Conservation (phyloP, 768 basidiomycete genomes). For the Porphyrellus cyaneotinctus region DNA sequence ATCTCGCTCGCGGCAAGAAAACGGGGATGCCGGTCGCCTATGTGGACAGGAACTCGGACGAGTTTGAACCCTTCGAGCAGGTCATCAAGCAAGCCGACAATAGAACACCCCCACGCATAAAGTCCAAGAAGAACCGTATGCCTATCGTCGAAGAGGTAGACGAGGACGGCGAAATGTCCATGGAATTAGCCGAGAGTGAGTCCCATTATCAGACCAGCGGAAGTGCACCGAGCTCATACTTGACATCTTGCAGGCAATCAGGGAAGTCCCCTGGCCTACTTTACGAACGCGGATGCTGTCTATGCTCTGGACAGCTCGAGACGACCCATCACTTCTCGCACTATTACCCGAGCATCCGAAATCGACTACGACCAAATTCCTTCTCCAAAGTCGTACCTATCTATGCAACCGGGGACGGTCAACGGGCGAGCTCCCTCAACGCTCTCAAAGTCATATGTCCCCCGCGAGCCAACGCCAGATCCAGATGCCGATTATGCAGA, state of each 20-base stretch:
- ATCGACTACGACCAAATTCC: conserved; percentile 61
- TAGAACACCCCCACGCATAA: conserved; percentile 56
- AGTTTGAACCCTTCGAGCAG: conserved; percentile 79
- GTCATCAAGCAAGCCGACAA: conserved; percentile 66
- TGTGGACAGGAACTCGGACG: conserved; percentile 72
- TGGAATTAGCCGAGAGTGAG: conserved; percentile 75
- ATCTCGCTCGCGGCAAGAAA: conserved; percentile 73
- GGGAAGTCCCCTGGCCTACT: conserved; percentile 34
- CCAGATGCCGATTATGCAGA: conserved; percentile 24
- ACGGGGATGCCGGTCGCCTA: conserved; percentile 68
- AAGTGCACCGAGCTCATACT: conserved; percentile 2
- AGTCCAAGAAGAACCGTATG: conserved; percentile 46
- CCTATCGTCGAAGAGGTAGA: conserved; percentile 38
- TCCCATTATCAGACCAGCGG: conserved; percentile 8
- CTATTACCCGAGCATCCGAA: conserved; percentile 49
- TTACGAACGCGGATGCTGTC: conserved; percentile 33
- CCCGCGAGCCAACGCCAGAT: conserved; percentile 20
- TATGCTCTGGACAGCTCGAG: conserved; percentile 37
- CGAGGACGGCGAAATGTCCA: conserved; percentile 68
- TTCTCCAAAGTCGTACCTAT: conserved; percentile 44
- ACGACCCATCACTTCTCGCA: conserved; percentile 40
- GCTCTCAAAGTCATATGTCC: conserved; percentile 28
- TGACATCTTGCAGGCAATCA: conserved; percentile 21
- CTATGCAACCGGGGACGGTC: conserved; percentile 30
- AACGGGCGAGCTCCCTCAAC: conserved; percentile 35